Evolutionary conservation across 768 basidiomycete genomes (phyloP), one percentile per base, ranked within the genome.

Genomic region (Pleurotus pulmonarius): DNA sequence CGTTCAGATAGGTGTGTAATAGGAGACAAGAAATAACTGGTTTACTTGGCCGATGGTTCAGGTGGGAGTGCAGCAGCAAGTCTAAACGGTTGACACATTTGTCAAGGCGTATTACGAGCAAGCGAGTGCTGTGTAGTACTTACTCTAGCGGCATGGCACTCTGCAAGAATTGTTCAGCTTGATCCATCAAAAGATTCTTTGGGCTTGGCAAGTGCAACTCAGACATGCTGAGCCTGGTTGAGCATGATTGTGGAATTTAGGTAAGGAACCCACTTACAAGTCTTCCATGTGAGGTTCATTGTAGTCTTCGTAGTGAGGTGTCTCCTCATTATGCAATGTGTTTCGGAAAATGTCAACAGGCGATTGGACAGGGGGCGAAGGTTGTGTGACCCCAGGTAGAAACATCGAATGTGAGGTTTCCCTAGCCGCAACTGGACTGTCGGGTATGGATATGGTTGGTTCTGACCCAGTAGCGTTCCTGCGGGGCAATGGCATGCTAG

Each of bases 101-200:
- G 29, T 34, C 2, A 34, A 11, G 8, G 11, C 29, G 29, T 34
- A 34, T 34, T 11, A 8, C 11, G 29, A 34, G 29, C 9, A 11
- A 3, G 29, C 29, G 29, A 34, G 11, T 34, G 29, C 13, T 25
- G 39, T 3, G 4, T 18, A 22, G 2, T 5, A 68, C 73, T 44
- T 59, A 81, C 80, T 66, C 66, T 8, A 65, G 6, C 41, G 78
- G 76, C 74, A 80, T 78, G 6, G 77, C 61, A 2, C 55, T 55
- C 8, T 65, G 63, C 38, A 81, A 63, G 55, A 80, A 77, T 1
- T 65, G 58, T 9, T 76, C 70, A 18, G 69, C 71, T 45, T 65
- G 67, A 0, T 55, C 59, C 37, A 58, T 38, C 12, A 16, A 12
- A 65, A 59, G n/a, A 41, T 59, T 47, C 46, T 61, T 41, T 62